phyloP scores from a whole-genome alignment of 1,139 yeast genomes.

The Taphrina confusa region DNA sequence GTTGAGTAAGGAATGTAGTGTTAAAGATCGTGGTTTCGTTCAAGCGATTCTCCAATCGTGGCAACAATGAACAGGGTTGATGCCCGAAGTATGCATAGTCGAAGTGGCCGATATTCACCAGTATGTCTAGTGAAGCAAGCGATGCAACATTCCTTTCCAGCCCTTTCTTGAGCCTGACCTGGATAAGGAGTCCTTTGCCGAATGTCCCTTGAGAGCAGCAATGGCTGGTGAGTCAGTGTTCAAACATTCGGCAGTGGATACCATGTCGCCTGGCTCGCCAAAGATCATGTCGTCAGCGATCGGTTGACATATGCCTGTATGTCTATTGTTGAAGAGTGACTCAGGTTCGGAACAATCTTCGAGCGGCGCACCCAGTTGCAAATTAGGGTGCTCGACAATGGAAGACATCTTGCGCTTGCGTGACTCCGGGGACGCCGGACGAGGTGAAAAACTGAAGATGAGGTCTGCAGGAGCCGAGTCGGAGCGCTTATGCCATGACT shows the following conservation, averaged over 20 bases:
- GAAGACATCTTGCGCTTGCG: slow-evolving; percentile 33
- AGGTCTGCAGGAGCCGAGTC: slow-evolving; percentile 34
- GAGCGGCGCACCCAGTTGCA: background rate
- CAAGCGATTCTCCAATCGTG: background rate
- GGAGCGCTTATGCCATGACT: slow-evolving; percentile 22
- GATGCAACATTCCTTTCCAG: slow-evolving; percentile 28
- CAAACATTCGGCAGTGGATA: background rate
- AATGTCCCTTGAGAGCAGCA: background rate
- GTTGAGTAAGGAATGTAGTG: slow-evolving; percentile 9
- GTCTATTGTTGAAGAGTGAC: background rate
- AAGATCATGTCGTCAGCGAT: slow-evolving; percentile 13
- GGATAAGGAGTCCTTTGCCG: background rate
- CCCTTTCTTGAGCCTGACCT: slow-evolving; percentile 17
- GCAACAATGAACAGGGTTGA: background rate
- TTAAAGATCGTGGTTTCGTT: slow-evolving; percentile 9
- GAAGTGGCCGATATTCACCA: background rate
- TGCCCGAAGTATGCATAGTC: background rate
- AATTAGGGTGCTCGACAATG: slow-evolving; percentile 27
- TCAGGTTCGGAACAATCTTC: background rate
- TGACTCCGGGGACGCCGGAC: slow-evolving; percentile 31
- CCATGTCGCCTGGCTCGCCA: slow-evolving; percentile 32
- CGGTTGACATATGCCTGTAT: background rate
- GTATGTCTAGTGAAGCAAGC: slow-evolving; percentile 9
- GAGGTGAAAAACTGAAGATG: slow-evolving; percentile 23
- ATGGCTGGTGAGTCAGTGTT: background rate